Base-by-base conservation (phyloP, 2,329 filamentous ascomycete genomes). In the Alternaria rosae region DNA sequence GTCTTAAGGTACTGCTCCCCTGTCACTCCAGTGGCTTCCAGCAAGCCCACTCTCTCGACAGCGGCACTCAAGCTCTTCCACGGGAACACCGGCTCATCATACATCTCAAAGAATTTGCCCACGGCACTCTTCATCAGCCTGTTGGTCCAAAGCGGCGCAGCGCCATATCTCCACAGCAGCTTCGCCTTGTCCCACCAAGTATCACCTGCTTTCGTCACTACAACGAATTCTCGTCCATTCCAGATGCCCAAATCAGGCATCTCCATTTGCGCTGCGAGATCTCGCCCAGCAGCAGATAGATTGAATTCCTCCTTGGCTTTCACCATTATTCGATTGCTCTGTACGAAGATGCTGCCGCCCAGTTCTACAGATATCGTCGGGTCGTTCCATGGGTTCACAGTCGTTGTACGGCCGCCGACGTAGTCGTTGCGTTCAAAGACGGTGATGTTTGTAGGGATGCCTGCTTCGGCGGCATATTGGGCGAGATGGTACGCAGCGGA, bases 291-390 rank as follows among this genome's bases (percentile, higher is more conserved):
- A 3, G 88, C 81, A 0, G 82, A 81, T 4, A 99, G 87, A n/a
- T 87, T 87, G 74, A 97, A 93, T 13, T 87, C 84, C 30, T 86
- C 80, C 8, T 87, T 89, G 1, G 93, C 91, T 57, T 91, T 89
- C 70, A 89, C 87, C 41, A 99, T 85, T 71, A 97, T 97, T 41
- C 88, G 83, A 75, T 98, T 99, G 44, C 91, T 87, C 51, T 90
- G 79, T 45, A 98, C 92, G 76, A 98, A 99, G 70, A 98, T 97
- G 64, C 91, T 94, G 11, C 92, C 95, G 15, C 95, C 95, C 1
- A 98, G 84, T 78, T 99, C 95, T 35, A 97, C 86, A 1, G 91
- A 91, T 41, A 89, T 82, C 0, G 81, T 66, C 2, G 89, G 83
- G 70, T 94, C 85, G 66, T 87, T 85, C 76, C 91, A 94, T 3